phyloP scores from a whole-genome alignment of 192 early-diverging fungal species.

The Tieghemiomyces parasiticus region DNA sequence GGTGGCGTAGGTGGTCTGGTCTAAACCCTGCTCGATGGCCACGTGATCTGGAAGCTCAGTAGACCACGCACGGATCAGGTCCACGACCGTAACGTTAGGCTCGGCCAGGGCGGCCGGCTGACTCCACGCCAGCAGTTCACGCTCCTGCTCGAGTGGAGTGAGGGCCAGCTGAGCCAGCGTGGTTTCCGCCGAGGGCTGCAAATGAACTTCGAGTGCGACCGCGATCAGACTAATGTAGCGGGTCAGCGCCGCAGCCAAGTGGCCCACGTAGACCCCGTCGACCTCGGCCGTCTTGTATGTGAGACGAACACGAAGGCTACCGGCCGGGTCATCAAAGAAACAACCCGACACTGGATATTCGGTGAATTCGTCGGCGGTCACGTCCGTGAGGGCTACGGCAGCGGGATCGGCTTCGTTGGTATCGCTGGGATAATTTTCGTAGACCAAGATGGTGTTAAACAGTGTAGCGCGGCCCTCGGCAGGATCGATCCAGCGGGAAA shows the following conservation, averaged over 20 bases:
- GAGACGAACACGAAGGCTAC: not conserved
- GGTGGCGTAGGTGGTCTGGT: too few species aligned
- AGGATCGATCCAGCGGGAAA: not conserved
- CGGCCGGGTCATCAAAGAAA: not conserved
- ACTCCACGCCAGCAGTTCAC: too few species aligned
- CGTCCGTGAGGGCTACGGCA: not conserved
- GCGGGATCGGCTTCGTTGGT: not conserved
- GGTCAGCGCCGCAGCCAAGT: not conserved
- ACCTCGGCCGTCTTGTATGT: not conserved
- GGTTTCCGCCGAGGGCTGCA: too few species aligned
- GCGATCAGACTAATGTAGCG: too few species aligned
- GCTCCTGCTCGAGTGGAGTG: too few species aligned
- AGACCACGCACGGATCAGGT: too few species aligned
- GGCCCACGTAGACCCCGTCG: not conserved
- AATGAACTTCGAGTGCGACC: too few species aligned
- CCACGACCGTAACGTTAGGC: too few species aligned
- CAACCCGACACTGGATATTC: not conserved
- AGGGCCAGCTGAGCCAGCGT: too few species aligned
- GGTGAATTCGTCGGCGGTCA: not conserved
- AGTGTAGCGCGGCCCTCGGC: not conserved
- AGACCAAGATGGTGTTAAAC: constrained; percentile 7
- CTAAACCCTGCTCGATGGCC: too few species aligned
- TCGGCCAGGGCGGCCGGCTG: too few species aligned
- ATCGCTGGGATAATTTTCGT: not conserved
- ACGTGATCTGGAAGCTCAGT: too few species aligned